Percentiles rank a stretch among this genome's conserved stretches.
Evolutionary conservation across 1,284 basidiomycete genomes (phyloP).

Genomic region (Cryptococcus floricola): DNA sequence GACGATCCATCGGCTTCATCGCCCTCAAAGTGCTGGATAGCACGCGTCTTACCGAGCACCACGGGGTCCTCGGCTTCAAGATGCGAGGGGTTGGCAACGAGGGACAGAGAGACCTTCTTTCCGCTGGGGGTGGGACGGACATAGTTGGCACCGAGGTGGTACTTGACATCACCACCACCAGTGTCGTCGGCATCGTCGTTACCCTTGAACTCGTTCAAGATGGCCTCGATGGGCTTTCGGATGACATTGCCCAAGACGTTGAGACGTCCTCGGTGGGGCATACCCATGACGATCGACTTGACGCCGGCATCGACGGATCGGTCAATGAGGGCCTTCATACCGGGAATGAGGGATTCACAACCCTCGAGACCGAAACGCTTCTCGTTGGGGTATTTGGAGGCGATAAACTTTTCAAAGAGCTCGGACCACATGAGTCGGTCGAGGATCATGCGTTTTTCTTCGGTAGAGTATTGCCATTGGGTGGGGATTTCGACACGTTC

Average conservation of each 20-base stretch:
- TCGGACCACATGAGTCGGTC: slow-evolving; percentile 99
- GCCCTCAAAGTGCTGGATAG: slow-evolving; percentile 90
- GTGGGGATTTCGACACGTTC: slow-evolving; percentile 93
- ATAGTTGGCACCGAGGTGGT: slow-evolving; percentile 98
- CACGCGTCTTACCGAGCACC: slow-evolving; percentile 95
- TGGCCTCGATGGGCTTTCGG: slow-evolving; percentile 96
- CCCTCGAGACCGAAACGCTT: slow-evolving; percentile 99
- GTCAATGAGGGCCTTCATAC: slow-evolving; percentile 99
- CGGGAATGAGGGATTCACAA: slow-evolving; percentile 94
- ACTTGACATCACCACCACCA: slow-evolving; percentile 97
- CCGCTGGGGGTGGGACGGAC: slow-evolving; percentile 96
- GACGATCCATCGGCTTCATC: slow-evolving; percentile 72
- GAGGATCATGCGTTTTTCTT: slow-evolving; percentile 98
- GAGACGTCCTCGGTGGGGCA: slow-evolving; percentile 98
- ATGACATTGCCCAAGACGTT: slow-evolving; percentile 99
- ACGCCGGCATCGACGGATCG: slow-evolving; percentile 94
- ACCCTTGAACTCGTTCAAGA: slow-evolving; percentile 89
- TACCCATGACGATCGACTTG: slow-evolving; percentile 94
- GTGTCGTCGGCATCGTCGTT: slow-evolving; percentile 66
- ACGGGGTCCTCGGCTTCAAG: slow-evolving; percentile 96
- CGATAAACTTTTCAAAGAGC: slow-evolving; percentile 97
- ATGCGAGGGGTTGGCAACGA: slow-evolving; percentile 98
- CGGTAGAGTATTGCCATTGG: slow-evolving; percentile 97
- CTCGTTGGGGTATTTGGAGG: slow-evolving; percentile 98
- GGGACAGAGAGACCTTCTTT: slow-evolving; percentile 94